phyloP scores from a whole-genome alignment of 495 filamentous ascomycete species.

The Lasiosphaeria miniovina region DNA sequence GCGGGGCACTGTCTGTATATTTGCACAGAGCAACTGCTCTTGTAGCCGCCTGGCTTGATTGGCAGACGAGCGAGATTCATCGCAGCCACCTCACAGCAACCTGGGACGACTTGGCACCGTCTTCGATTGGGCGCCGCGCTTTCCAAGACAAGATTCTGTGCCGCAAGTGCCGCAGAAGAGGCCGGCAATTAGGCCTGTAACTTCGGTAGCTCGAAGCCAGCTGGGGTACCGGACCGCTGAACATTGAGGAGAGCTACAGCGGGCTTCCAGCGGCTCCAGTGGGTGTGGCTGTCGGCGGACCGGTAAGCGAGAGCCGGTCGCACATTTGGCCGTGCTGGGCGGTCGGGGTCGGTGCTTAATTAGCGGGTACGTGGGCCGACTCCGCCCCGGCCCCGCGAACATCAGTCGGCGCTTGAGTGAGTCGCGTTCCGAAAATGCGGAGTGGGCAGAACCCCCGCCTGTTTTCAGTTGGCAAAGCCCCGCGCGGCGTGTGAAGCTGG shows the following conservation, averaged over 20 bases:
- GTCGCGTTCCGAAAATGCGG: too few species aligned
- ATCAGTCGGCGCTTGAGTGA: neutral
- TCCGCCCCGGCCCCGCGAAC: slow-evolving; percentile 15
- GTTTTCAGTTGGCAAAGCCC: too few species aligned
- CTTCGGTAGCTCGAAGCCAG: slow-evolving; percentile 11
- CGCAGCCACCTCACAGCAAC: neutral
- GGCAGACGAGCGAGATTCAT: neutral
- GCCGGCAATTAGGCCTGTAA: slow-evolving; percentile 22
- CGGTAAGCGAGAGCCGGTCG: neutral
- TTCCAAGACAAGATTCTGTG: slow-evolving; percentile 10
- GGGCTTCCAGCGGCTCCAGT: slow-evolving; percentile 5
- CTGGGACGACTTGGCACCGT: neutral
- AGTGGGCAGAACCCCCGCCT: too few species aligned
- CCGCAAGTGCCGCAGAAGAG: slow-evolving; percentile 25
- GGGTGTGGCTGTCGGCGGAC: slow-evolving; percentile 22
- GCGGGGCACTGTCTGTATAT: neutral
- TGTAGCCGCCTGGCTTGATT: neutral
- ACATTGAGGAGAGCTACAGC: neutral
- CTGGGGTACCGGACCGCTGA: neutral
- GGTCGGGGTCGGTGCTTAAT: neutral
- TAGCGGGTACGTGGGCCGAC: slow-evolving; percentile 15
- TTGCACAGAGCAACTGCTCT: neutral
- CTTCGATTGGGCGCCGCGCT: neutral
- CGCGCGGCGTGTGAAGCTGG: too few species aligned
- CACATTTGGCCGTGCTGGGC: neutral